Percentiles rank a stretch among this genome's conserved stretches.
phyloP scores from a whole-genome alignment of 1,284 basidiomycete species.

The Pterulicium gracile region DNA sequence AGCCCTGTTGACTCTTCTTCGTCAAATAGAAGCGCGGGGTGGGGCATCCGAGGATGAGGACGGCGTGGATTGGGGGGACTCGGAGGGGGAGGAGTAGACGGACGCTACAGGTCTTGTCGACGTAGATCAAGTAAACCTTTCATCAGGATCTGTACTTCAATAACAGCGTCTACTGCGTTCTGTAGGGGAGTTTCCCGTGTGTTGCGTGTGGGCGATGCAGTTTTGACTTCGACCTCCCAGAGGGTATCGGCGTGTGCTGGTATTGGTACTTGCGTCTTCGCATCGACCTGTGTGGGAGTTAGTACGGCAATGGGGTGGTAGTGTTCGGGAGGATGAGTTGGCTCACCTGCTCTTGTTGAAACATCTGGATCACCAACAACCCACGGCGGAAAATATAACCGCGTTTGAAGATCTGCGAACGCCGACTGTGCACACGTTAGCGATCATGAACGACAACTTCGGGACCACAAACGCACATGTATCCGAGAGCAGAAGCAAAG shows the following conservation, averaged over 20 bases:
- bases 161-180: constrained; percentile 54
- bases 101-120: constrained; percentile 42
- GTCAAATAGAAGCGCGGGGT: constrained; percentile 25
- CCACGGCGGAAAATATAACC: constrained; percentile 67
- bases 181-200: constrained; percentile 57
- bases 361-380: constrained; percentile 62
- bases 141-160: constrained; percentile 71
- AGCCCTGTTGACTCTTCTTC: constrained; percentile 38
- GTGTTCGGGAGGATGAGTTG: too few relatives aligned
- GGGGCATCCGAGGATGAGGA: constrained; percentile 34
- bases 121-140: constrained; percentile 66
- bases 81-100: constrained; percentile 26
- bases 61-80: constrained; percentile 52
- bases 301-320: constrained; percentile 5
- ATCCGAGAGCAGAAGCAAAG: constrained; percentile 68
- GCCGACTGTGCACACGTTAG: constrained; percentile 29
- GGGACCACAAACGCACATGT: constrained; percentile 29
- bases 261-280: constrained; percentile 58
- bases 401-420: constrained; percentile 68
- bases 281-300: constrained; percentile 38
- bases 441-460: neutral
- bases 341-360: constrained; percentile 67
- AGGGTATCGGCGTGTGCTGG: constrained; percentile 64
- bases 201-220: constrained; percentile 61
- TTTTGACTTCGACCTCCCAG: constrained; percentile 79